phyloP scores from a whole-genome alignment of 108 stramenopile genomes.

The Skeletonema menzelii region DNA sequence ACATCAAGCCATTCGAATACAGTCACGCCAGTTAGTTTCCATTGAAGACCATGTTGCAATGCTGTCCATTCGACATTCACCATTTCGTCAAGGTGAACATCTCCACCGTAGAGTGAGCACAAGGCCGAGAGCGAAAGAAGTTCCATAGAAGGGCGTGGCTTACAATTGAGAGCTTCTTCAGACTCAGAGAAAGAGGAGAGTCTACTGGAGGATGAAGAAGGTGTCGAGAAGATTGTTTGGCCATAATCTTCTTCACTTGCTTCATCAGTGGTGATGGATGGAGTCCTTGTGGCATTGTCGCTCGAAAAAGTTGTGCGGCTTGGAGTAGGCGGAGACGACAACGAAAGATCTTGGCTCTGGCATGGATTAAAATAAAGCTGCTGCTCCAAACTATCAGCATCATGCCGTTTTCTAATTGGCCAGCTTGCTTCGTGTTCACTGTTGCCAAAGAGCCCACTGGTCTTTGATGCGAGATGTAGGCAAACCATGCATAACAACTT shows the following conservation, averaged over 20 bases:
- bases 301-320: not conserved
- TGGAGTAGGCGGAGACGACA: not conserved
- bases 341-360: not conserved
- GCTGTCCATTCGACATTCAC: not conserved
- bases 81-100: not conserved
- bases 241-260: not conserved
- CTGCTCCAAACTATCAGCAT: not conserved
- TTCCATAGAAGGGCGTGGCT: not conserved
- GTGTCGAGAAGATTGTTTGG: not conserved
- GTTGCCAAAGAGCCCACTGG: not conserved
- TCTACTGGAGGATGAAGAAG: not conserved
- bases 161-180: not conserved
- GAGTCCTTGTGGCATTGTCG: not conserved
- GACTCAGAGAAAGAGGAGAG: not conserved
- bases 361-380: not conserved
- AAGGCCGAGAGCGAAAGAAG: not conserved
- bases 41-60: not conserved
- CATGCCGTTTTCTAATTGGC: not conserved
- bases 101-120: not conserved
- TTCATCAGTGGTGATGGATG: not conserved
- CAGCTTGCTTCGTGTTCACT: slow-evolving; percentile 1
- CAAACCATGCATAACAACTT: slow-evolving; percentile 8
- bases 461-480: slow-evolving; percentile 2
- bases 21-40: not conserved
- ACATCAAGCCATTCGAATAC: slow-evolving; percentile 1